Conservation (phyloP, 1,284 basidiomycete species). For the Ustilago loliicola region DNA sequence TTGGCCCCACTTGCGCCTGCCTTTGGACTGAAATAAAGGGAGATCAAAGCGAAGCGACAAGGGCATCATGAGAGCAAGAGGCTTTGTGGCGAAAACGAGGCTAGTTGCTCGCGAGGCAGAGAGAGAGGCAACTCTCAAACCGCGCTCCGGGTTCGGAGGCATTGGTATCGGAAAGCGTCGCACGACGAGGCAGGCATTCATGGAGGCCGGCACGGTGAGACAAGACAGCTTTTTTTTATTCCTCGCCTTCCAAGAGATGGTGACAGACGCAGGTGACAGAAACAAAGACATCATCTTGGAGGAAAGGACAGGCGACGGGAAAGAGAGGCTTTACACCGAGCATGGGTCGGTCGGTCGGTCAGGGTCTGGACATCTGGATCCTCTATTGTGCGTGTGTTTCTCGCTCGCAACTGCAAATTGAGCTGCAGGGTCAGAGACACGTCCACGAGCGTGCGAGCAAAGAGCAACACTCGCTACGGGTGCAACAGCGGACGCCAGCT, state of each 20-base stretch:
- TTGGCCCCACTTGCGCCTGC: constrained; percentile 13
- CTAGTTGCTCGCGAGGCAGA: not conserved
- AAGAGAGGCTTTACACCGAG: not conserved
- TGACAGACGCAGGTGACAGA: constrained; percentile 25
- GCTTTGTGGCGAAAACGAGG: constrained; percentile 7
- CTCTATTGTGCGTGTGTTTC: not conserved
- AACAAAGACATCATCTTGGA: not conserved
- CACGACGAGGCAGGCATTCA: constrained; percentile 5
- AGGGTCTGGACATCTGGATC: constrained; percentile 30
- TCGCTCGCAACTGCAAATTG: constrained; percentile 13
- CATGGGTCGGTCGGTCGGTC: constrained; percentile 6
- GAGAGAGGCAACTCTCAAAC: not conserved
- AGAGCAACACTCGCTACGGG: not conserved
- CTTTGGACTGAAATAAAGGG: not conserved
- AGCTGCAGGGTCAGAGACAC: constrained; percentile 33
- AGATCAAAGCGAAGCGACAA: constrained; percentile 1
- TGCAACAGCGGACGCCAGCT: not conserved
- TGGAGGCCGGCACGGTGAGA: constrained; percentile 38
- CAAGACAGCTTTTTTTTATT: constrained; percentile 2
- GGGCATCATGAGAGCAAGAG: not conserved
- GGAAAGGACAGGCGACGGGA: not conserved
- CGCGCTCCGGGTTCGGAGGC: constrained; percentile 14
- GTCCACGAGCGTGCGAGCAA: not conserved
- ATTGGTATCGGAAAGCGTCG: constrained; percentile 15
- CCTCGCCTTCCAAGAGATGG: constrained; percentile 19